A percentile compares a stretch with the other conserved stretches of the same genome.
phyloP scores from a whole-genome alignment of 305 asterid genomes.

The Ruellia speciosa region DNA sequence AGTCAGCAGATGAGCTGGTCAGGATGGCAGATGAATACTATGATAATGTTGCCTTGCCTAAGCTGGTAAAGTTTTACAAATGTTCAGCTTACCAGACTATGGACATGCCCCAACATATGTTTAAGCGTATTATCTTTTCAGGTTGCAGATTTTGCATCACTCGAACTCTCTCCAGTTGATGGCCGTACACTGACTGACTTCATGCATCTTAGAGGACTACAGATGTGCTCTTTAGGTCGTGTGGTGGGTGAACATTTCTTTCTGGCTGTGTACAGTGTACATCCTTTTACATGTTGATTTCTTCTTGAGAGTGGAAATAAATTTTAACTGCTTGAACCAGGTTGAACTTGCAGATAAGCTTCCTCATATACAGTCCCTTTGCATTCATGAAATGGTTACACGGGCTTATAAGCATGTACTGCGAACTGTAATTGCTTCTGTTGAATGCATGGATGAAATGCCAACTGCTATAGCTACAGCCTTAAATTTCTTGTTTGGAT shows the following conservation, averaged over 20 bases:
- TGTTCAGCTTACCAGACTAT: slow-evolving; percentile 15
- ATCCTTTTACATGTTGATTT: neutral
- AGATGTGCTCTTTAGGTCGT: slow-evolving; percentile 85
- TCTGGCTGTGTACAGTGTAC: neutral
- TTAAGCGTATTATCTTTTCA: slow-evolving; percentile 26
- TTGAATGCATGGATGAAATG: slow-evolving; percentile 49
- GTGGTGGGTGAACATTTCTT: slow-evolving; percentile 59
- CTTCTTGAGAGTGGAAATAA: slow-evolving; percentile 15
- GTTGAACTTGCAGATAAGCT: slow-evolving; percentile 94
- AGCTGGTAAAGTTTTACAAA: slow-evolving; percentile 56
- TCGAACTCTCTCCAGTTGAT: slow-evolving; percentile 99
- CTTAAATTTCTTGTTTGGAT: slow-evolving; percentile 82
- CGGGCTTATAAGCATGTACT: slow-evolving; percentile 89
- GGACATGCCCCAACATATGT: neutral
- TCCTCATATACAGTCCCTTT: slow-evolving; percentile 94
- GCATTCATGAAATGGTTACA: slow-evolving; percentile 98
- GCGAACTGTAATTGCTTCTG: slow-evolving; percentile 90
- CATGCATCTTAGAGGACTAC: slow-evolving; percentile 98
- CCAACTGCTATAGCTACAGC: slow-evolving; percentile 68
- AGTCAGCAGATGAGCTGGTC: slow-evolving; percentile 82
- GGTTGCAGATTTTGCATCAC: slow-evolving; percentile 98
- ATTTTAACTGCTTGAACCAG: slow-evolving; percentile 41
- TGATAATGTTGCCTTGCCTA: slow-evolving; percentile 87
- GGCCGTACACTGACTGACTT: slow-evolving; percentile 95
- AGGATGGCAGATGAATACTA: slow-evolving; percentile 74